Base-by-base conservation (phyloP, 192 early-diverging fungal genomes). In the Physocladia obscura region DNA sequence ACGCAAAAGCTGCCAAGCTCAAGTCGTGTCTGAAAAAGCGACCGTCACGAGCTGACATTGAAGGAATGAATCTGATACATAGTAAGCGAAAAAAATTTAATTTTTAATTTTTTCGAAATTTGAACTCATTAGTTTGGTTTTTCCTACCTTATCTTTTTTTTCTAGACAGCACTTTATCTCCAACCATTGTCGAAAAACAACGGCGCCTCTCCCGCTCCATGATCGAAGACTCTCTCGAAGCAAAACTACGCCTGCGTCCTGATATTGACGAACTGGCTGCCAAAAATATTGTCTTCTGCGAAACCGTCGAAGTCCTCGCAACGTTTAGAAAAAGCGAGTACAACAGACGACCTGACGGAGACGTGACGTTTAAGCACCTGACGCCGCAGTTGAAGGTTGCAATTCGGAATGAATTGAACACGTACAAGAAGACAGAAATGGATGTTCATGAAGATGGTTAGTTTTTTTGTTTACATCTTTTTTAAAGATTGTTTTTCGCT, bases 321-420 rank as follows among this genome's bases (percentile, higher is more conserved):
- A 87, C 85, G 27, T 84, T 87, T 76, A 34, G 82, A n/a, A 84
- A 83, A 60, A 60, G 58, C 19, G 91, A 95, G 50, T 98, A 98
- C 74, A 94, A 97, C 73, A 84, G 94, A n/a, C 86, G 87, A 47
- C 93, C 91, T 51, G 90, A 94, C 77, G 76, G 84, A 2, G 85
- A 92, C 48, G 82, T 89, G 11, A 95, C 93, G 15, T 93, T 92
- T 63, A 83, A 82, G 55, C 87, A 90, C 54, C 75, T 98, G 0
- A 97, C 95, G 2, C 88, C 93, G 17, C 79, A 87, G 32, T 81
- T 96, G 57, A 93, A 94, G 38, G 88, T 91, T 63, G 77, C 79
- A 67, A 97, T 98, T 76, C 90, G 95, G 51, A 87, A 93, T 73
- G 96, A 98, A 74, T 77, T 98, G 57, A 98, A 98, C 79, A 87